Evolutionary conservation across 352 stramenopile species (phyloP).

Genomic region (Globisporangium solare): DNA sequence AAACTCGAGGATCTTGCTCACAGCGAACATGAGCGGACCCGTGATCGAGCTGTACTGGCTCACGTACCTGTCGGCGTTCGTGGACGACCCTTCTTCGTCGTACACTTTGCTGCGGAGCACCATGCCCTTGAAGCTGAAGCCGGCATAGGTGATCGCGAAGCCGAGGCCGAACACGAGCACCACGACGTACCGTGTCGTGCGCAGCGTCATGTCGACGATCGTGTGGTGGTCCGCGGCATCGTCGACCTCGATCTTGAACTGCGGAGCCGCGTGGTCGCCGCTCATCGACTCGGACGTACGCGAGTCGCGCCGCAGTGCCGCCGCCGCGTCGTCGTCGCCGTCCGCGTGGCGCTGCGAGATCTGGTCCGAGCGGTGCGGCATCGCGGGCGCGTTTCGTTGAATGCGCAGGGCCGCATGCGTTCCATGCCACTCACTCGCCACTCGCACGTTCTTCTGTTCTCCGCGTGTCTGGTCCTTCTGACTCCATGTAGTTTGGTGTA

Average conservation of each 20-base stretch:
- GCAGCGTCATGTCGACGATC: slow-evolving; percentile 21
- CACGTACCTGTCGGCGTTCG: slow-evolving; percentile 8
- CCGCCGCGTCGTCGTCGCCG: not conserved
- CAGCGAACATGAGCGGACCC: slow-evolving; percentile 15
- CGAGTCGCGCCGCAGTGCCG: not conserved
- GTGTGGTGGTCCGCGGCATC: slow-evolving; percentile 18
- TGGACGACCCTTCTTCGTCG: slow-evolving; percentile 13
- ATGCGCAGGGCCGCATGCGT: too few species aligned
- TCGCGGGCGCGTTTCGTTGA: not conserved
- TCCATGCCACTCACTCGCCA: too few species aligned
- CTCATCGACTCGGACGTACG: slow-evolving; percentile 8
- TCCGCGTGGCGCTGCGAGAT: slow-evolving; percentile 3
- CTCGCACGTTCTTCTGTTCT: too few species aligned
- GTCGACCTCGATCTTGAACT: slow-evolving; percentile 11
- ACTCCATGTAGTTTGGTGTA: too few species aligned
- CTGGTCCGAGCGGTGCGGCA: slow-evolving; percentile 8
- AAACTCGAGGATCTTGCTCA: slow-evolving; percentile 17
- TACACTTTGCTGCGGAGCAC: slow-evolving; percentile 7
- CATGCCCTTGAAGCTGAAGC: slow-evolving; percentile 15
- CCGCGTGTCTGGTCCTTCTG: too few species aligned
- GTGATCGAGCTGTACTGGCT: slow-evolving; percentile 16
- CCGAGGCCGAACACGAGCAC: slow-evolving; percentile 17
- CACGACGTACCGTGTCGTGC: slow-evolving; percentile 16
- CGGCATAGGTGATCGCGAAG: slow-evolving; percentile 3
- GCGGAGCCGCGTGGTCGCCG: not conserved